A percentile compares a stretch with the other conserved stretches of the same genome.
Conservation (phyloP, 1,284 basidiomycete species). For the Ganoderma boninense region DNA sequence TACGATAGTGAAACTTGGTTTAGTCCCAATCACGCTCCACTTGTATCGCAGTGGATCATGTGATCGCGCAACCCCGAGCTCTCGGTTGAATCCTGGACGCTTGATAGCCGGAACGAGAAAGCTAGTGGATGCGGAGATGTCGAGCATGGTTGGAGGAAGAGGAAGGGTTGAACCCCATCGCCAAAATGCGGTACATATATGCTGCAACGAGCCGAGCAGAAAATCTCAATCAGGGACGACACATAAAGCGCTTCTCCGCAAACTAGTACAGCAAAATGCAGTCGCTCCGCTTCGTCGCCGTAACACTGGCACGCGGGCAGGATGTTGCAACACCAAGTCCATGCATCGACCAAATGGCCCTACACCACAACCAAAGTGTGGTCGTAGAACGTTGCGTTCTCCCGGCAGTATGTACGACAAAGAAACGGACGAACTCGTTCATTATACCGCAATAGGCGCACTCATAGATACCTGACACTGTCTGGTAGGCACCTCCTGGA, state of each 20-base stretch:
- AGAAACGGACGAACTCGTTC: no score
- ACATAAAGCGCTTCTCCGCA: neutral
- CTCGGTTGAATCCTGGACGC: neutral
- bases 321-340: no score
- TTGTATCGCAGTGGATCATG: conserved; percentile 18
- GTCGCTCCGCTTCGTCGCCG: no score
- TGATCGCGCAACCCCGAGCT: conserved; percentile 22
- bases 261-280: neutral
- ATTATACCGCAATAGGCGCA: no score
- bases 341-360: no score
- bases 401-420: no score
- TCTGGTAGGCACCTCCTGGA: no score
- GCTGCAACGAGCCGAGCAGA: neutral
- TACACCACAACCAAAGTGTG: no score
- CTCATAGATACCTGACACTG: no score
- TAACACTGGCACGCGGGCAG: no score
- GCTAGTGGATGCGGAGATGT: neutral
- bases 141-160: neutral
- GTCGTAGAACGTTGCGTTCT: no score
- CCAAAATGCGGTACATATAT: neutral
- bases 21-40: conserved; percentile 1
- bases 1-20: neutral
- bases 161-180: neutral
- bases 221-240: neutral
- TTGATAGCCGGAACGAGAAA: neutral